Evolutionary conservation across 2,329 filamentous ascomycete species (phyloP).

Genomic region (Trichoderma lentiforme): DNA sequence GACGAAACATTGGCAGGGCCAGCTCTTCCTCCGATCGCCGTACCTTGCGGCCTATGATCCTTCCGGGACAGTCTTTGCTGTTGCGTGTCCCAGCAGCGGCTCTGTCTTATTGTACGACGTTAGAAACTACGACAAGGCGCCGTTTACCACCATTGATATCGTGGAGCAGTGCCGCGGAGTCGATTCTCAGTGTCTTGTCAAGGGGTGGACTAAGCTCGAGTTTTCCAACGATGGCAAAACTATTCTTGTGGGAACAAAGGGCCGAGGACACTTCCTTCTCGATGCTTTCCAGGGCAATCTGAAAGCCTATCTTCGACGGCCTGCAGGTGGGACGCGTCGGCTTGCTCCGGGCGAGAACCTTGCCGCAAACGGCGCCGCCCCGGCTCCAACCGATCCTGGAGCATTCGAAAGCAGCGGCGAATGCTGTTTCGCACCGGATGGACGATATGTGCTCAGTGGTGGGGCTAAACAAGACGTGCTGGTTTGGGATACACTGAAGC

Average conservation of each 20-base stretch:
- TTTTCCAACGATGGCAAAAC: conserved; percentile 95
- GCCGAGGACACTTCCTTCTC: conserved; percentile 83
- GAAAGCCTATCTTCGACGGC: conserved; percentile 67
- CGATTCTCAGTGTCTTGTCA: conserved; percentile 56
- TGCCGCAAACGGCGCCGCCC: conserved; percentile 25
- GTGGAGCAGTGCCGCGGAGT: conserved; percentile 50
- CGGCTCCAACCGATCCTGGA: conserved; percentile 31
- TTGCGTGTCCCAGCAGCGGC: conserved; percentile 77
- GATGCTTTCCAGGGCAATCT: conserved; percentile 85
- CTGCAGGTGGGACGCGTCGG: conserved; percentile 50
- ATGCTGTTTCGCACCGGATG: conserved; percentile 85
- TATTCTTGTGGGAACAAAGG: conserved; percentile 78
- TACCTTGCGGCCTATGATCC: conserved; percentile 89
- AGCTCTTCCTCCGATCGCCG: conserved; percentile 75
- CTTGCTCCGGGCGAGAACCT: conserved; percentile 51
- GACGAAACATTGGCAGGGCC: conserved; percentile 74
- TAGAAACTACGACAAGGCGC: conserved; percentile 88
- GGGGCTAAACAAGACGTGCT: conserved; percentile 64
- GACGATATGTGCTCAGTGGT: conserved; percentile 84
- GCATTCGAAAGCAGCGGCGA: conserved; percentile 65
- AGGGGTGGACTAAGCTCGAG: conserved; percentile 85
- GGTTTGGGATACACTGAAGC: conserved; percentile 77
- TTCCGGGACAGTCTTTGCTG: conserved; percentile 84
- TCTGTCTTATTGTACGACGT: conserved; percentile 86
- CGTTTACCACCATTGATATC: conserved; percentile 83